Conservation (phyloP, 768 basidiomycete genomes). For the Tylopilus sp. region DNA sequence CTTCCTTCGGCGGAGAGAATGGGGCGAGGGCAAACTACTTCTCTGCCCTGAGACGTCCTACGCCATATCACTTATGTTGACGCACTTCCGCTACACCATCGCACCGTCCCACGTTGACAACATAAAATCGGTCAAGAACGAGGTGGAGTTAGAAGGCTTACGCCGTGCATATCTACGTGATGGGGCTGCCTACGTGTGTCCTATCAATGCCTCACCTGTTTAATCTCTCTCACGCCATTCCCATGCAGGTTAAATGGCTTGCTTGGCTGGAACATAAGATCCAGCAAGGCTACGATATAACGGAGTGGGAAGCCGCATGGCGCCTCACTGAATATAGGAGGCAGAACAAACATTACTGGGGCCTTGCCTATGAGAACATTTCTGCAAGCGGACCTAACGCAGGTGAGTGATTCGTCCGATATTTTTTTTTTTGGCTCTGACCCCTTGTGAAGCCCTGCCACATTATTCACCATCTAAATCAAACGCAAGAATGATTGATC, state of each 20-base stretch:
- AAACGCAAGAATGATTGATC: constrained; percentile 69
- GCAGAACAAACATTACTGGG: constrained; percentile 71
- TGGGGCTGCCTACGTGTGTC: constrained; percentile 76
- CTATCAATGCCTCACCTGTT: constrained; percentile 7
- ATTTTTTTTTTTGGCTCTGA: not conserved
- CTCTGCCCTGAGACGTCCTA: constrained; percentile 74
- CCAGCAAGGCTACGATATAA: constrained; percentile 72
- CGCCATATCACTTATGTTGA: constrained; percentile 82
- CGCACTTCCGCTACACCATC: constrained; percentile 76
- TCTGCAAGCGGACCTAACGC: constrained; percentile 89
- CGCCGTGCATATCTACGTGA: constrained; percentile 85
- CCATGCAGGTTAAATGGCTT: constrained; percentile 67
- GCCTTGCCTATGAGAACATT: constrained; percentile 87
- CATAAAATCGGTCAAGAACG: constrained; percentile 87
- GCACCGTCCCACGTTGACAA: constrained; percentile 66
- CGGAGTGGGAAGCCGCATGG: constrained; percentile 90
- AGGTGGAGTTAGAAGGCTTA: constrained; percentile 79
- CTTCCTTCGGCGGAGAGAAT: constrained; percentile 69
- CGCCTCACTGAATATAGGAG: constrained; percentile 75
- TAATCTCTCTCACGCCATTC: constrained; percentile 11
- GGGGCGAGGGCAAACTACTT: constrained; percentile 79
- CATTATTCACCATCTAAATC: constrained; percentile 82
- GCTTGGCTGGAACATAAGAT: constrained; percentile 89
- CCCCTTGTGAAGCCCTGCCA: constrained; percentile 59
- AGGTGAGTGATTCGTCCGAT: constrained; percentile 35